These are phyloP conservation scores for Antitrichia curtipendula DNA, from an alignment of 225 moss, liverwort and hornwort species.

Conservation along the genomic window DNA sequence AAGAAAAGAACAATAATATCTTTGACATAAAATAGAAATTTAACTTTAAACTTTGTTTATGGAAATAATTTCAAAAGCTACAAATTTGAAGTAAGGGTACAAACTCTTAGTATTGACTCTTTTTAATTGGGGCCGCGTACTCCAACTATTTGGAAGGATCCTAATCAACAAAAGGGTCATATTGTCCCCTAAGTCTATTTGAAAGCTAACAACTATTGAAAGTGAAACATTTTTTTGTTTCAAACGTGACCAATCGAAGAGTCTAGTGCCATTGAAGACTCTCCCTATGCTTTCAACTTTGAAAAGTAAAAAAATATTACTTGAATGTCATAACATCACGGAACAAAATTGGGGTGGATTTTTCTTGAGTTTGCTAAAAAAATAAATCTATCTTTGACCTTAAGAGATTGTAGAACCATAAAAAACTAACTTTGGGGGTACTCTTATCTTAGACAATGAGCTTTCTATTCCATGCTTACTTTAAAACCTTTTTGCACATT, in stretches of 20 bases:
- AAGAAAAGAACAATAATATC: background rate
- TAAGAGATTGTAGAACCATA: background rate
- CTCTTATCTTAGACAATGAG: background rate
- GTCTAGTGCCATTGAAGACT: background rate
- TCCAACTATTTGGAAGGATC: background rate
- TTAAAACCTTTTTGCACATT: background rate
- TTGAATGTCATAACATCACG: rapidly evolving
- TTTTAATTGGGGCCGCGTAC: rapidly evolving
- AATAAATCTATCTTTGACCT: background rate
- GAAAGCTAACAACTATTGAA: background rate
- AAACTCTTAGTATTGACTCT: background rate
- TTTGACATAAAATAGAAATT: background rate
- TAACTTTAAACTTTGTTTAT: background rate
- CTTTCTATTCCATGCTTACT: background rate
- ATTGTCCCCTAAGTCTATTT: background rate
- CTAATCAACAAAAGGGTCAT: background rate
- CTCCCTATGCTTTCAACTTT: background rate
- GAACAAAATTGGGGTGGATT: background rate
- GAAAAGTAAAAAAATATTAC: background rate
- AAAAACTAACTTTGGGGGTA: rapidly evolving
- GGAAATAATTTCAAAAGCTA: background rate
- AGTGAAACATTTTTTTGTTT: background rate
- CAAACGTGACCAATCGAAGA: background rate
- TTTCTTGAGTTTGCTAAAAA: background rate
- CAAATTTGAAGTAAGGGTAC: background rate